These are phyloP conservation scores for Stephanodiscus minutulus DNA, from an alignment of 108 stramenopile genomes.

Conservation along the genomic window DNA sequence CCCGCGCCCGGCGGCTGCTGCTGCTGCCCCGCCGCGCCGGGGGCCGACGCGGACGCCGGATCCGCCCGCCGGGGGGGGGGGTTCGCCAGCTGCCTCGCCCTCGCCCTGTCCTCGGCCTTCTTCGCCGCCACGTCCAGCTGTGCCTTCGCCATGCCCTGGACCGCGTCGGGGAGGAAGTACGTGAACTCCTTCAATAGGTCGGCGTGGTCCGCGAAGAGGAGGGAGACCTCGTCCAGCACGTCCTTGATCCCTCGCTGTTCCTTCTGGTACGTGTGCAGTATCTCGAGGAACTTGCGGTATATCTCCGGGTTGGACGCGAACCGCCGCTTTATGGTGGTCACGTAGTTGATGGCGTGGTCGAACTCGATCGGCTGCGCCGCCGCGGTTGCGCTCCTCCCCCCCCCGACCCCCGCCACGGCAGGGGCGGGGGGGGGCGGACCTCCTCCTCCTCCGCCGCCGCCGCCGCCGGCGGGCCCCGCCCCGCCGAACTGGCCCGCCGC, in stretches of 20 bases:
- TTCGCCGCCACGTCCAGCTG: slow-evolving; percentile 85
- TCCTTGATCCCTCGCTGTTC: slow-evolving; percentile 98
- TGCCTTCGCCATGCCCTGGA: slow-evolving; percentile 95
- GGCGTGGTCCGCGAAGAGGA: slow-evolving; percentile 96
- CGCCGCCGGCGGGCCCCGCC: background rate
- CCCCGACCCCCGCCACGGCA: background rate
- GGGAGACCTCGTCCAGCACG: slow-evolving; percentile 94
- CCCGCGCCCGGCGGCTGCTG: slow-evolving; percentile 21
- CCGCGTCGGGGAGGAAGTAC: slow-evolving; percentile 98
- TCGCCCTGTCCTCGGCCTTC: slow-evolving; percentile 84
- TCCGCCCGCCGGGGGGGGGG: slow-evolving; percentile 14
- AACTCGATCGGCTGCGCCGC: slow-evolving; percentile 86
- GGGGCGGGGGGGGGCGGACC: background rate
- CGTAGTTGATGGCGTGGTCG: slow-evolving; percentile 99
- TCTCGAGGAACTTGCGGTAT: slow-evolving; percentile 97
- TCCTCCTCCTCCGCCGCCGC: background rate
- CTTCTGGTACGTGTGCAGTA: slow-evolving; percentile 98
- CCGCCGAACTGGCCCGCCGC: too few relatives aligned
- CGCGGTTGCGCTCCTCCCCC: too few relatives aligned
- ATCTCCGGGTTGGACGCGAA: slow-evolving; percentile 94
- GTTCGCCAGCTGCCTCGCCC: slow-evolving; percentile 18
- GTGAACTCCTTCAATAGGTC: slow-evolving; percentile 98
- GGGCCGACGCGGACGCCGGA: background rate
- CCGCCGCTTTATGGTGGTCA: slow-evolving; percentile 95
- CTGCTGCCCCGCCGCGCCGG: slow-evolving; percentile 9